Evolutionary conservation across 179 eudicot species (phyloP).

Genomic region (Drosera spatulata): DNA sequence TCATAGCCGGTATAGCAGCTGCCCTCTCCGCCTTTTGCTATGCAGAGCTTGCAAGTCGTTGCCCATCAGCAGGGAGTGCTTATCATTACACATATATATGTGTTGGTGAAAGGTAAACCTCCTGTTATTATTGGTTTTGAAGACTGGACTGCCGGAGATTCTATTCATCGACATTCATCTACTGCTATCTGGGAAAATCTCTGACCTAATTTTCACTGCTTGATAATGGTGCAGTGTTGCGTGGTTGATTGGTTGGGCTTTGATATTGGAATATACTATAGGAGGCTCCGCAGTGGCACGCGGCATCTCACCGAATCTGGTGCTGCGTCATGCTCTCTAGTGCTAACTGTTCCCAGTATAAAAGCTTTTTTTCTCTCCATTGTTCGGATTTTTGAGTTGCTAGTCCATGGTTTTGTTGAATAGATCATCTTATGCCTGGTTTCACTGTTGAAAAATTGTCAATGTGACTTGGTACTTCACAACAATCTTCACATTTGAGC

Average conservation of each 20-base stretch:
- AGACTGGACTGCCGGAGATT: too few relatives aligned
- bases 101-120: too few relatives aligned
- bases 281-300: conserved; percentile 98
- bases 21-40: conserved; percentile 95
- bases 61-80: conserved; percentile 99
- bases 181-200: not conserved
- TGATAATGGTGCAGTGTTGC: conserved; percentile 55
- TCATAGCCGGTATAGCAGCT: conserved; percentile 95
- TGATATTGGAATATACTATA: conserved; percentile 87
- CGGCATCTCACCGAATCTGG: conserved; percentile 97
- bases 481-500: too few relatives aligned
- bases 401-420: too few relatives aligned
- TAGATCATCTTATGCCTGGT: too few relatives aligned
- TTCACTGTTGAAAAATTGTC: too few relatives aligned
- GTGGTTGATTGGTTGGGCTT: conserved; percentile 94
- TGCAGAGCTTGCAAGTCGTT: conserved; percentile 93
- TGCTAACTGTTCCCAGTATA: not conserved
- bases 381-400: too few relatives aligned
- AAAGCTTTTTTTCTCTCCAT: not conserved
- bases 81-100: conserved; percentile 80
- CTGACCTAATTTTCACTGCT: conserved; percentile 7
- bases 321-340: conserved; percentile 13
- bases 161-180: too few relatives aligned
- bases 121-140: too few relatives aligned
- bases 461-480: too few relatives aligned